phyloP scores from a whole-genome alignment of 257 asterid genomes.

The Gynochthodes officinalis region DNA sequence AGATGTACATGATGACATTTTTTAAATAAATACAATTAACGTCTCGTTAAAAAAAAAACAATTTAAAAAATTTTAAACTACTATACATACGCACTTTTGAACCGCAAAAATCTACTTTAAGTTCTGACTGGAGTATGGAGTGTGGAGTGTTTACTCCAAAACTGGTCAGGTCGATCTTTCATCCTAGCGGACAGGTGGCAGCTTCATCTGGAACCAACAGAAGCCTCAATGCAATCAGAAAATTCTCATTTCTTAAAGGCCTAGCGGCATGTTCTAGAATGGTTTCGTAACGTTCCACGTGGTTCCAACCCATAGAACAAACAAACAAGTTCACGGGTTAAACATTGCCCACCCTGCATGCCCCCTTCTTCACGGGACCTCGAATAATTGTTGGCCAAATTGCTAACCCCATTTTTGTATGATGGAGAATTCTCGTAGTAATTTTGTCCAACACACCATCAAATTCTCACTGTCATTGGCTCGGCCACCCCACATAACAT shows the following conservation, averaged over 20 bases:
- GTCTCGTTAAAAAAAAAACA: too few species aligned
- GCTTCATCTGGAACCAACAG: too few species aligned
- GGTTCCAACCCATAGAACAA: slow-evolving; percentile 13
- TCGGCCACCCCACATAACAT: slow-evolving; percentile 14
- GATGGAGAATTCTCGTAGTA: not conserved
- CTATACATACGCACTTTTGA: too few species aligned
- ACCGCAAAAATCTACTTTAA: too few species aligned
- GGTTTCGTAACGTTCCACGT: slow-evolving; percentile 13
- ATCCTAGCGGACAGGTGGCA: too few species aligned
- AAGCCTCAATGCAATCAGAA: not conserved
- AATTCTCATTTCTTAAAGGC: not conserved
- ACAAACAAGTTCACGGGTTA: slow-evolving; percentile 47
- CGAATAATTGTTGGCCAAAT: slow-evolving; percentile 20
- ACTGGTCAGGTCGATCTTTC: too few species aligned
- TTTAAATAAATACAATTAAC: too few species aligned
- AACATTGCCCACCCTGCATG: slow-evolving; percentile 12
- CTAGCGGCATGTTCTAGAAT: slow-evolving; percentile 7
- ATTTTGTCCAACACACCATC: slow-evolving; percentile 5
- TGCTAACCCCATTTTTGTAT: not conserved
- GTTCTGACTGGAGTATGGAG: too few species aligned
- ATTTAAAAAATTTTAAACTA: too few species aligned
- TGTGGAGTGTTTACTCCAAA: too few species aligned
- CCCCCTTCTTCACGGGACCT: slow-evolving; percentile 24
- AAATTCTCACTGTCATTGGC: slow-evolving; percentile 13
- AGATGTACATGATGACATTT: too few species aligned